phyloP scores from a whole-genome alignment of 345 rosid species.

The Limnanthes douglasii region DNA sequence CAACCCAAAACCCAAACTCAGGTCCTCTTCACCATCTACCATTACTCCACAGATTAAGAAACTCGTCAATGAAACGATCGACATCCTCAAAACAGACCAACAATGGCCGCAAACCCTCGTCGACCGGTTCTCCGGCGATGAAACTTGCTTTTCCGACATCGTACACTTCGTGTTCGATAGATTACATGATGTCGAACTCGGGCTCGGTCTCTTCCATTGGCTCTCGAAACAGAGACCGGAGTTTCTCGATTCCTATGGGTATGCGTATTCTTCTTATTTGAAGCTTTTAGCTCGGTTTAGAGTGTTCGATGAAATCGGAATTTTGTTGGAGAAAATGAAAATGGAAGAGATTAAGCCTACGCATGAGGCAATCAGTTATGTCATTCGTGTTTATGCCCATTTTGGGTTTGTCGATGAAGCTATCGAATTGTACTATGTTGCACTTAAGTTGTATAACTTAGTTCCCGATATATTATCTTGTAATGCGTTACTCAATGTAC shows the following conservation, averaged over 20 bases:
- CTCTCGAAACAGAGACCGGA: constrained; percentile 17
- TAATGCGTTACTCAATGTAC: constrained; percentile 41
- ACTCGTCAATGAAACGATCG: constrained; percentile 29
- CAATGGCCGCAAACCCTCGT: constrained; percentile 32
- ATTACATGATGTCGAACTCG: constrained; percentile 42
- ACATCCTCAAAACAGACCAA: constrained; percentile 36
- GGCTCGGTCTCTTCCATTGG: constrained; percentile 49
- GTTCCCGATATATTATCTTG: constrained; percentile 53
- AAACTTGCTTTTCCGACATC: constrained; percentile 28
- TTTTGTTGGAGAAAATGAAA: constrained; percentile 24
- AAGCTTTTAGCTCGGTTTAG: constrained; percentile 51
- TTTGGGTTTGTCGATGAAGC: constrained; percentile 40
- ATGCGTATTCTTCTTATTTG: constrained; percentile 55
- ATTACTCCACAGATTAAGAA: constrained; percentile 19
- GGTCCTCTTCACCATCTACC: constrained; percentile 16
- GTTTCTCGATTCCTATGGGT: constrained; percentile 20
- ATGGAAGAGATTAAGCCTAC: constrained; percentile 29
- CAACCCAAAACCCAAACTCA: constrained; percentile 7
- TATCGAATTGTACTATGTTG: constrained; percentile 27
- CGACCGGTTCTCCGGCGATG: constrained; percentile 18
- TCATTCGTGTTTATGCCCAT: constrained; percentile 38
- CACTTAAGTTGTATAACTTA: constrained; percentile 11
- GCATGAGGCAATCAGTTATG: constrained; percentile 38
- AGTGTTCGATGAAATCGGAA: constrained; percentile 32
- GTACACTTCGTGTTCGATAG: constrained; percentile 54